Conservation (phyloP, 169 alveolate species). For the Blepharisma undulans region DNA sequence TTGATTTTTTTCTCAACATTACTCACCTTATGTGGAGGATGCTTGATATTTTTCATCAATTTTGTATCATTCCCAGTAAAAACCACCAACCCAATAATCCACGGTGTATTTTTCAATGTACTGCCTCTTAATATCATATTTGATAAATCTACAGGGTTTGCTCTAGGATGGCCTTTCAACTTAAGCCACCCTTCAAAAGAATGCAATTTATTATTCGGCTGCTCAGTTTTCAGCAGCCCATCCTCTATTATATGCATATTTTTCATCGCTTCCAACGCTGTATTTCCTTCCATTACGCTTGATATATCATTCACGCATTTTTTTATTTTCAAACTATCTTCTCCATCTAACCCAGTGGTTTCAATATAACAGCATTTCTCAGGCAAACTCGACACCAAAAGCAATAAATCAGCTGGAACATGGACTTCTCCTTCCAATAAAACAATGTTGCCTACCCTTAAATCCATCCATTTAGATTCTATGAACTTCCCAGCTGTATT, state of each 20-base stretch:
- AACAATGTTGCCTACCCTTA: constrained; percentile 47
- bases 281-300: background rate
- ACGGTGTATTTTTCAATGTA: constrained; percentile 69
- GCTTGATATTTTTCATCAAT: constrained; percentile 60
- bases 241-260: background rate
- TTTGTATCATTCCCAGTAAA: constrained; percentile 81
- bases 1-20: constrained; percentile 72
- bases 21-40: constrained; percentile 61
- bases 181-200: constrained; percentile 50
- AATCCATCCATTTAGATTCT: constrained; percentile 35
- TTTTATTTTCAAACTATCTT: constrained; percentile 61
- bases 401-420: constrained; percentile 76
- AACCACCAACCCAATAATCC: constrained; percentile 76
- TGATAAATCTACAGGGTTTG: background rate
- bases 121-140: constrained; percentile 73
- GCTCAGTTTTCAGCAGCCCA: constrained; percentile 43
- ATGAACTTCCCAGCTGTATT: constrained; percentile 26
- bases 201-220: constrained; percentile 49
- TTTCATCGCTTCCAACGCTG: background rate
- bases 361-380: constrained; percentile 71
- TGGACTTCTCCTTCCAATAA: constrained; percentile 45
- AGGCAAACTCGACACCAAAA: constrained; percentile 46
- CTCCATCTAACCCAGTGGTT: constrained; percentile 83
- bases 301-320: background rate
- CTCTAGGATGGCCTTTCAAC: background rate